Base-by-base conservation (phyloP, 352 stramenopile species). In the Blastocystis sp. region DNA sequence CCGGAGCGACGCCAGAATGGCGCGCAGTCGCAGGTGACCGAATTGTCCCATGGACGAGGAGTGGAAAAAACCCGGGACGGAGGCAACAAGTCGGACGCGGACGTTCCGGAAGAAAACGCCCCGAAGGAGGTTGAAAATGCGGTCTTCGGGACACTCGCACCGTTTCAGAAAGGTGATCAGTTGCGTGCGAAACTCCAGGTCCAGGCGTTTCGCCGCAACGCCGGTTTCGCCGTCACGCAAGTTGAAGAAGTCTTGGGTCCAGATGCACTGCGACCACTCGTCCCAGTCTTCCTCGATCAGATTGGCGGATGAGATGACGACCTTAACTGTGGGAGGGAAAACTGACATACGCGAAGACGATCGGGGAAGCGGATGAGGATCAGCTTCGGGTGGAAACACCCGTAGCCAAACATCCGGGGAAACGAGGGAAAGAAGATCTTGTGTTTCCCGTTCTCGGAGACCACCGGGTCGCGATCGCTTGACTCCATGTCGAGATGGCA, bases 181-280 rank as follows among this genome's bases (percentile, higher is more conserved):
- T 11, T 61, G 67, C 27, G 42, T 78, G 6, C 67, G 44, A 56
- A 78, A 78, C 48, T 78, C 67, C 44, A 78, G 36, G 57, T 78
- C 67, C 27, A 78, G 21, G 21, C 57, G 49, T 56, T 78, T 78
- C 40, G 42, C 67, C 14, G 67, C 67, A 29, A 78, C 67, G 21
- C 32, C 7, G 2, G 8, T 59, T 27, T 57, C 38, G 18, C 44
- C 67, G 18, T 78, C 44, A 16, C 36, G 44, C 27, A 24, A 34
- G 27, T 42, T 44, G 42, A 84, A 84, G 34, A 84, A 84, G n/a
- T 84, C 73, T 48, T 84, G 73, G 27, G 51, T 84, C 73, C 73
- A 84, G 16, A 84, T 40, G 34, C 59, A 73, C n/a, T 84, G 73
- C 29, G 73, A 76, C 73, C 73, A 84, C 29, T 44, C 7, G 6